Evolutionary conservation across 129 eudicot species (phyloP), one percentile per base, ranked within the genome.

Genomic region (Centrapalus pauciflorus): DNA sequence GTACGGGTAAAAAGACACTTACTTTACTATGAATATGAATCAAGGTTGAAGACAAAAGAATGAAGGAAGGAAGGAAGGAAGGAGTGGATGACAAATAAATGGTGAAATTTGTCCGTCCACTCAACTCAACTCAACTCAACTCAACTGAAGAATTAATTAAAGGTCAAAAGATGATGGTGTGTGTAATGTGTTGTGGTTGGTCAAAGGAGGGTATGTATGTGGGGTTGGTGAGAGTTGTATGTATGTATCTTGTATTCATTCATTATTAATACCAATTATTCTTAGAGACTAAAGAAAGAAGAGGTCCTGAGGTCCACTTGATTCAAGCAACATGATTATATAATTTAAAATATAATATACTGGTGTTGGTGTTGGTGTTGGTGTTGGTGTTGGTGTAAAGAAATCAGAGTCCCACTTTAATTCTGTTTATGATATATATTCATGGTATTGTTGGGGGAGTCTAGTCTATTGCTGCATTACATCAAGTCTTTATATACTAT

Each of bases 91-190:
- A 33, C n/a, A n/a, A n/a, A n/a, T n/a, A n/a, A n/a, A n/a, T 28
- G 77, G 63, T 61, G 55, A 61, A 61, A 17, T 46, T 59, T 60
- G 66, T 69, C 66, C 38, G 73, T 66, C 79, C 68, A 75, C 48
- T 66, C 68, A 49, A n/a, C 62, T 43, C 75, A 57, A 17, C 75
- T 21, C 43, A 3, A 7, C 40, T 17, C 40, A 13, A 27, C 16
- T 57, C n/a, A n/a, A n/a, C n/a, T n/a, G n/a, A n/a, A n/a, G n/a
- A n/a, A n/a, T 29, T 55, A 27, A 16, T 69, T 25, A 28, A 65
- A 17, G 41, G 67, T 55, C 59, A 74, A 41, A 12, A 41, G 25
- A n/a, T n/a, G n/a, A 50, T 0, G 32, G 16, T 61, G 9, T 32
- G 67, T 59, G 58, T 5, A 49, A 57, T 75, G 68, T 66, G 23